Evolutionary conservation across 2,329 filamentous ascomycete genomes (phyloP), one percentile per base, ranked within the genome.

Genomic region (Aspergillus ibericus): DNA sequence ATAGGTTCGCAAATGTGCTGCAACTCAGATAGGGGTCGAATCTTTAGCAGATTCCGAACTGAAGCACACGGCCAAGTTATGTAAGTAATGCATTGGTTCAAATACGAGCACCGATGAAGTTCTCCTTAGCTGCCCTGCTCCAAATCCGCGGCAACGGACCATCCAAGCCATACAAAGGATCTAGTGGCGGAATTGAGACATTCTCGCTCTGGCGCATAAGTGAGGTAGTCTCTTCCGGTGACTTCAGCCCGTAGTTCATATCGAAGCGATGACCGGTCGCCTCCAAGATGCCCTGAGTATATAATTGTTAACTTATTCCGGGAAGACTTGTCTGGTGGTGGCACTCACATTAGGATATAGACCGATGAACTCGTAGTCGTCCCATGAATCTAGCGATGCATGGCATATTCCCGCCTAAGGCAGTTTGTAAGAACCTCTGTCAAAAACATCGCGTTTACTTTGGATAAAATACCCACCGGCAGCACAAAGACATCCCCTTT

Each of bases 401-500:
- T 49, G 52, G 38, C 40, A 29, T 10, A 47, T 27, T 3, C 52
- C 52, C 15, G 52, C 52, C 52, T 55, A 35, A 25, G 34, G 20
- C 22, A n/a, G 46, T 27, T 49, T 27, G 20, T 25, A 20, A 22
- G 44, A 27, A 6, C 22, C 13, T n/a, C 25, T 49, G 22, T 49
- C 20, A 49, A 13, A n/a, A 13, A 27, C 46, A n/a, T 44, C 16
- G 38, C 5, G 7, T 22, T 20, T 44, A n/a, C 29, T 4, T 8
- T 22, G 36, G 13, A 46, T n/a, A 18, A 9, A 47, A 32, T 6
- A 38, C 40, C 18, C n/a, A 35, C 52, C 38, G 52, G 52, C n/a
- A 55, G 34, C 18, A 55, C 51, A 44, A 53, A 55, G 9, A 55
- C 38, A 35, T 55, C 40, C 4, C 52, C 52, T 16, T 55, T 55